These are phyloP conservation scores for Austroboletus novae-zelandiae DNA, from an alignment of 1,284 basidiomycete genomes.

Conservation along the genomic window DNA sequence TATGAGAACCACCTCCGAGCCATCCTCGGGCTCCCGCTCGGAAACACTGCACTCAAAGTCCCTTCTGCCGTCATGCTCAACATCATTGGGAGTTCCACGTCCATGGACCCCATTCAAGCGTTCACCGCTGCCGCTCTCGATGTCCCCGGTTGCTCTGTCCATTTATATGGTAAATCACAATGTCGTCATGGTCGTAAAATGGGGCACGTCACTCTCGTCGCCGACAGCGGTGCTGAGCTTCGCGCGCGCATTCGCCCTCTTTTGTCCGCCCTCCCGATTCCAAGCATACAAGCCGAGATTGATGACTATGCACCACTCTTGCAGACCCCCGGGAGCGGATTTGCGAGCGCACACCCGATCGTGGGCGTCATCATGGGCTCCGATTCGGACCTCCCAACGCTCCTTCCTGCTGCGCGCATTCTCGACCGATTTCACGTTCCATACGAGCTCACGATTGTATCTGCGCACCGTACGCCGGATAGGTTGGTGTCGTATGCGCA, in stretches of 20 bases:
- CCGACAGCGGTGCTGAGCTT: conserved; percentile 77
- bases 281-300: conserved; percentile 47
- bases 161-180: conserved; percentile 93
- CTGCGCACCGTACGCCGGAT: conserved; percentile 93
- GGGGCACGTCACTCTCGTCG: conserved; percentile 95
- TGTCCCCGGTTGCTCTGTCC: conserved; percentile 78
- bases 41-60: conserved; percentile 86
- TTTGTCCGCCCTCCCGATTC: conserved; percentile 61
- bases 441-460: conserved; percentile 95
- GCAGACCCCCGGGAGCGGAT: conserved; percentile 44
- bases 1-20: conserved; percentile 98
- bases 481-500: conserved; percentile 84
- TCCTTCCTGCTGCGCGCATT: conserved; percentile 87
- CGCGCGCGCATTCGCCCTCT: conserved; percentile 68
- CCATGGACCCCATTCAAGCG: conserved; percentile 58
- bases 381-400: conserved; percentile 94
- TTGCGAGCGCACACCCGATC: conserved; percentile 71
- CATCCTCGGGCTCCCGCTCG: conserved; percentile 90
- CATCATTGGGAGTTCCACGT: conserved; percentile 76
- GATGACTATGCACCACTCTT: conserved; percentile 54
- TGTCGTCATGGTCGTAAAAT: conserved; percentile 93
- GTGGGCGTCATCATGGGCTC: conserved; percentile 99
- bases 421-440: conserved; percentile 83
- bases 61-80: conserved; percentile 94
- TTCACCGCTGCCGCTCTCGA: conserved; percentile 56